Base-by-base conservation (phyloP, 257 asterid genomes). In the Ophiorrhiza pumila region DNA sequence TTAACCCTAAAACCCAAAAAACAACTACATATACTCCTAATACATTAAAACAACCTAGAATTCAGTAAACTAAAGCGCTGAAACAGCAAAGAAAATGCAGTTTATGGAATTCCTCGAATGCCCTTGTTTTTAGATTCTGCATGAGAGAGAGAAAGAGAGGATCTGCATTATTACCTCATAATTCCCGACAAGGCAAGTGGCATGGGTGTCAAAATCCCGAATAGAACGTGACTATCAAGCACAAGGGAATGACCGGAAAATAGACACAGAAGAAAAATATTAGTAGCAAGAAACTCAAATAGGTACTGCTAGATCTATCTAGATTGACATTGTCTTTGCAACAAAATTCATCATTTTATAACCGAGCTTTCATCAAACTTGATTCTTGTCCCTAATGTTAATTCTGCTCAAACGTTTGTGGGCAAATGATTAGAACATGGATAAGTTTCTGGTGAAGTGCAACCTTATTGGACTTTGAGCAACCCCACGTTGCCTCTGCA, bases 111-210 rank as follows among this genome's bases (percentile, higher is more conserved):
- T 23, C 23, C 2, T 12, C 7, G 22, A n/a, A 3, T 4, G 22
- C 2, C 2, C 14, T 53, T 53, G 2, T 23, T 53, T 22, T 46
- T 23, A 22, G 23, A 53, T n/a, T 53, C 29, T 0, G 42, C 42
- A 39, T 39, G 67, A 45, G 55, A 22, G 43, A 13, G 59, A 29
- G 71, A 65, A 43, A 37, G n/a, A n/a, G n/a, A n/a, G n/a, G n/a
- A n/a, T 31, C 46, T 2, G 72, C 20, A 57, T 6, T 35, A 66
- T 71, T 74, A 90, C 96, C 94, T 88, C 95, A 46, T 84, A 90
- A 61, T 88, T 87, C 64, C 92, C 95, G 46, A 90, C 90, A 76
- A 82, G 92, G 76, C 96, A 87, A 57, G 96, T 90, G 77, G 96
- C 96, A 73, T 90, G 85, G 2, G 82, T 81, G 82, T 87, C 96